Evolutionary conservation across 139 green algal genomes (phyloP), one percentile per base, ranked within the genome.

Genomic region (Monoraphidium neglectum): DNA sequence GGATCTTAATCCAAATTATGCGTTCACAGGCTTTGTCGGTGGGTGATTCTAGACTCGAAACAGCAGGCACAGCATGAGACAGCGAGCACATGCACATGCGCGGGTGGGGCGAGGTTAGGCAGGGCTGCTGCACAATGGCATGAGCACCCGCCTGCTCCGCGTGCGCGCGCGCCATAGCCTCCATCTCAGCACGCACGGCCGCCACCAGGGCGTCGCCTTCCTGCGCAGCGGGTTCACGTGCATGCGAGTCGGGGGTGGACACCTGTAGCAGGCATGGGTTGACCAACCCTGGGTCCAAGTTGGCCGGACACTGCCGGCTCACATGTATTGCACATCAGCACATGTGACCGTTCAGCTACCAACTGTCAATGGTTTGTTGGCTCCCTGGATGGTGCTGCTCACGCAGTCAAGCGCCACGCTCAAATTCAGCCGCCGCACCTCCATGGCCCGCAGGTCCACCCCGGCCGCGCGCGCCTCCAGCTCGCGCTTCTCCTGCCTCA

Each of bases 161-260:
- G 56, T 63, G 56, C 10, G 69, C 57, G 10, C 37, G 30, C 46
- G 60, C 24, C 33, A 80, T 35, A 1, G 76, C 56, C 63, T 87
- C 86, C 86, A 88, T 88, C 72, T 91, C 83, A 35, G 49, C 75
- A 49, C 76, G 56, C 63, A 91, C 71, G 65, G 78, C 61, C 47
- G 74, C 74, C 24, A 91, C 83, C 21, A 91, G 71, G 47, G 70
- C 57, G 51, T 90, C 83, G 36, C 82, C 86, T 1, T 81, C 82
- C 77, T 85, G 68, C 8, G 43, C n/a, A n/a, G n/a, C n/a, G n/a
- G n/a, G n/a, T n/a, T n/a, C n/a, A n/a, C n/a, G n/a, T n/a, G n/a
- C n/a, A n/a, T n/a, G n/a, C n/a, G n/a, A n/a, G n/a, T n/a, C n/a
- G n/a, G n/a, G n/a, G n/a, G n/a, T n/a, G n/a, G n/a, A 60, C 51